Percentiles rank a stretch among this genome's conserved stretches.
Evolutionary conservation across 495 filamentous ascomycete genomes (phyloP).

Genomic region (Daldinia grandis): DNA sequence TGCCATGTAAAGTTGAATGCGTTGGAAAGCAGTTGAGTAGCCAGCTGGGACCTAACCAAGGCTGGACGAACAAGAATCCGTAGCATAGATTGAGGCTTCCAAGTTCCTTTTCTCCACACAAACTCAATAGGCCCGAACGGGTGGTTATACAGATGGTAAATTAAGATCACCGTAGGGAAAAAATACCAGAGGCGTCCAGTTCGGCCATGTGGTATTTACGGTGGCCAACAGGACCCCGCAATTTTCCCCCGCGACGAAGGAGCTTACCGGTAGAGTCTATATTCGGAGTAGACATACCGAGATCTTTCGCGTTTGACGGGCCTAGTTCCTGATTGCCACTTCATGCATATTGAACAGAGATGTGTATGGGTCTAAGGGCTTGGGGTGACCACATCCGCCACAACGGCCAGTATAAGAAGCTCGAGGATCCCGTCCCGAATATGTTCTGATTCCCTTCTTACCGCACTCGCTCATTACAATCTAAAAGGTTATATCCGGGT

Average conservation of each 20-base stretch:
- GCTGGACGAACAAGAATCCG: slow-evolving; percentile 28
- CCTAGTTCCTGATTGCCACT: slow-evolving; percentile 60
- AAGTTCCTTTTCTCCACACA: slow-evolving; percentile 30
- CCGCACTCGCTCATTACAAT: slow-evolving; percentile 47
- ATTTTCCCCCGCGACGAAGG: slow-evolving; percentile 46
- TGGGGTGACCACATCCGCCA: slow-evolving; percentile 17
- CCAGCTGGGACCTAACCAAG: slow-evolving; percentile 20
- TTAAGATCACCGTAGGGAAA: slow-evolving; percentile 48
- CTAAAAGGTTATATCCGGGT: slow-evolving; percentile 34
- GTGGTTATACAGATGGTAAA: slow-evolving; percentile 49
- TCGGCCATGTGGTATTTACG: slow-evolving; percentile 44
- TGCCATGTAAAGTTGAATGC: background rate
- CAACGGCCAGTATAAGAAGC: slow-evolving; percentile 41
- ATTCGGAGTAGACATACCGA: slow-evolving; percentile 58
- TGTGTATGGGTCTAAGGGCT: slow-evolving; percentile 7
- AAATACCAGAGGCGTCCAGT: slow-evolving; percentile 44
- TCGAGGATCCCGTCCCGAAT: slow-evolving; percentile 8
- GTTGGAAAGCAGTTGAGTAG: slow-evolving; percentile 8
- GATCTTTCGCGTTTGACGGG: slow-evolving; percentile 50
- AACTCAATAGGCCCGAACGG: slow-evolving; percentile 41
- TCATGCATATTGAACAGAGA: slow-evolving; percentile 10
- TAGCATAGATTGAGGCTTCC: slow-evolving; percentile 35
- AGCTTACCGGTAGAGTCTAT: slow-evolving; percentile 45
- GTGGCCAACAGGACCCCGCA: slow-evolving; percentile 53
- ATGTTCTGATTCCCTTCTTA: slow-evolving; percentile 39